Base-by-base conservation (phyloP, 495 filamentous ascomycete genomes). In the Hypoxylon crocopeplum region DNA sequence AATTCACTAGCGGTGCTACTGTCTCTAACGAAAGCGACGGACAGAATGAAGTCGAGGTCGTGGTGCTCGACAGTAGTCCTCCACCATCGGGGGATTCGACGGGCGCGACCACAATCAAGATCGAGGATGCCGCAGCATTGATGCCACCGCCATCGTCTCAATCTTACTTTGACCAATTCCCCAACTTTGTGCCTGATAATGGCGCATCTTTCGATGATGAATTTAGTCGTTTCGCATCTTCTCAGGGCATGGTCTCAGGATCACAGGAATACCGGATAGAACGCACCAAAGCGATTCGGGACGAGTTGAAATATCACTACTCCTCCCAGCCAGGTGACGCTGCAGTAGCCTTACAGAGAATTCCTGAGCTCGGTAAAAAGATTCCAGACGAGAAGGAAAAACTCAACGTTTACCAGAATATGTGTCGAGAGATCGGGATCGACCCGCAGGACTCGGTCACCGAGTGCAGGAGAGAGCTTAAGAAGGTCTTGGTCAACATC, bases 401-500 rank as follows among this genome's bases (percentile, higher is more conserved):
- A 7, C 69, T 71, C 7, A 15, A 58, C 2, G 60, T 64, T 13
- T 72, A 66, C 47, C 66, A 68, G n/a, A 63, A 56, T 41, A 64
- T 75, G 50, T 72, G 70, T 32, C 60, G 38, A 2, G 70, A 70
- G 48, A 67, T 56, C 8, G 48, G 53, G 13, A 20, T 69, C 3
- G 36, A 33, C 6, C 36, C 47, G 5, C 50, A 29, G 6, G 47
- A 59, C 22, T 64, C 65, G 1, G 48, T 68, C 21, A 21, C 8
- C 1, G 65, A 50, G 15, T 75, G 70, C 48, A 63, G 77, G 59
- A 59, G 54, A 0, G 59, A 72, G 16, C 56, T 72, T 5, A 72
- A 68, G 13, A 67, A 44, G 2, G 66, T 76, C 13, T 57, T 79
- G 3, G 75, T 85, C 62, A 84, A 84, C 54, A 72, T 83, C 22